Evolutionary conservation across 2,329 filamentous ascomycete species (phyloP), one percentile per base, ranked within the genome.

Genomic region (Colletotrichum higginsianum): DNA sequence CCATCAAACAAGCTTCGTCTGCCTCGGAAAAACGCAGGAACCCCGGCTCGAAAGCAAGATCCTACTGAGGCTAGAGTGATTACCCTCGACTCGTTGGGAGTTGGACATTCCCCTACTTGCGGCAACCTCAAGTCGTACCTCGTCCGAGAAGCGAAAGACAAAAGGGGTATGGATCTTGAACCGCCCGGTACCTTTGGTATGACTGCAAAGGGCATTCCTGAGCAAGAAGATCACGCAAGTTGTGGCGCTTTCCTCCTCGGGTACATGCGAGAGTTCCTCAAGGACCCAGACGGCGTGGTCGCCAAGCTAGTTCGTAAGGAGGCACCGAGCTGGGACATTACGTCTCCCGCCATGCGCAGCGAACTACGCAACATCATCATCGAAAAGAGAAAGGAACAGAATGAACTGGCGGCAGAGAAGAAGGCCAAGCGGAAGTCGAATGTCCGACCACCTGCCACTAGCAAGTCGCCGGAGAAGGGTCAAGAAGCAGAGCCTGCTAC

Each of bases 181-280:
- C 46, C 80, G 63, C 78, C 81, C 16, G 44, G 75, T 49, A 77
- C 80, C 3, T 76, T 84, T 40, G 85, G 86, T 4, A 90, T 93
- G 85, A 94, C 90, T 49, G 94, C 93, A 5, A 92, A 89, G 71
- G 86, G 88, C 9, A 92, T 98, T 16, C 96, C 96, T 0, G 83
- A 88, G 72, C 96, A 99, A 80, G 83, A 89, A 60, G 98, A 99
- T 78, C 93, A 88, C 75, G 95, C 90, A 73, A 96, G 99, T 79
- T 99, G 96, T 77, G 96, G 96, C 11, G 84, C 98, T 0, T 99
- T 93, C 76, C 84, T 98, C 3, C 84, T 98, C 4, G 93, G 92
- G 2, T 99, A 98, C 77, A 86, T 97, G 64, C 89, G 94, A 74
- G 91, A 93, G 74, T 98, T 99, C 74, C 87, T 97, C 18, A 86